Evolutionary conservation across 2,329 filamentous ascomycete genomes (phyloP).

Genomic region (Fusarium dimerum): DNA sequence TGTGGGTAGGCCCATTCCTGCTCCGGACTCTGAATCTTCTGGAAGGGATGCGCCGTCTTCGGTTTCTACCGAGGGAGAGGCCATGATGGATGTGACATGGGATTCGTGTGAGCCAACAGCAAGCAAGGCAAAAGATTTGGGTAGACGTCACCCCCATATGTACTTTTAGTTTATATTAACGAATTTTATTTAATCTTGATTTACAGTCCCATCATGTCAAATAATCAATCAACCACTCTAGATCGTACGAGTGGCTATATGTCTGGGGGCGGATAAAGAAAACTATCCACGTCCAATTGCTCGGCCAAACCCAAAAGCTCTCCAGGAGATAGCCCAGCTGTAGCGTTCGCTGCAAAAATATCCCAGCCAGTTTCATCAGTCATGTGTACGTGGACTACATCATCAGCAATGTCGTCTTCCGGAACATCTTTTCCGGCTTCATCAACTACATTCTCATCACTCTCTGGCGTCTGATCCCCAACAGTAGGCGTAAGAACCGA

Average conservation of each 20-base stretch:
- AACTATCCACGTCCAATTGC: slow-evolving; percentile 29
- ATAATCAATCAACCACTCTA: no score
- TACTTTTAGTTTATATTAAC: slow-evolving; percentile 16
- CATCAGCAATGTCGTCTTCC: background rate
- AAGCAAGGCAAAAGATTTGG: slow-evolving; percentile 21
- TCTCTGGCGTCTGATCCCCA: slow-evolving; percentile 24
- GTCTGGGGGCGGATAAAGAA: slow-evolving; percentile 19
- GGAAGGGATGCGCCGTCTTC: background rate
- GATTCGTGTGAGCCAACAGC: background rate
- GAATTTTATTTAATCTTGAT: no score
- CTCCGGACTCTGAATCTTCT: background rate
- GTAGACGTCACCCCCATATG: slow-evolving; percentile 16
- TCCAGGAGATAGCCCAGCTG: slow-evolving; percentile 33
- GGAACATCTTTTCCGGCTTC: background rate
- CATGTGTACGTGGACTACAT: slow-evolving; percentile 2
- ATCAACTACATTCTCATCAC: background rate
- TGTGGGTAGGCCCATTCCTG: background rate
- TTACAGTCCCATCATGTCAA: no score
- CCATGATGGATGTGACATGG: slow-evolving; percentile 8
- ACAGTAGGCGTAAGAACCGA: slow-evolving; percentile 24
- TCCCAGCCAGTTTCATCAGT: slow-evolving; percentile 31
- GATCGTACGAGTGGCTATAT: background rate
- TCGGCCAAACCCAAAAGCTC: slow-evolving; percentile 35
- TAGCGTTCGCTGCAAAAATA: slow-evolving; percentile 32
- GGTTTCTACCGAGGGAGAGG: background rate